Conservation (phyloP, 169 alveolate genomes). For the Plasmodium blacklocki region DNA sequence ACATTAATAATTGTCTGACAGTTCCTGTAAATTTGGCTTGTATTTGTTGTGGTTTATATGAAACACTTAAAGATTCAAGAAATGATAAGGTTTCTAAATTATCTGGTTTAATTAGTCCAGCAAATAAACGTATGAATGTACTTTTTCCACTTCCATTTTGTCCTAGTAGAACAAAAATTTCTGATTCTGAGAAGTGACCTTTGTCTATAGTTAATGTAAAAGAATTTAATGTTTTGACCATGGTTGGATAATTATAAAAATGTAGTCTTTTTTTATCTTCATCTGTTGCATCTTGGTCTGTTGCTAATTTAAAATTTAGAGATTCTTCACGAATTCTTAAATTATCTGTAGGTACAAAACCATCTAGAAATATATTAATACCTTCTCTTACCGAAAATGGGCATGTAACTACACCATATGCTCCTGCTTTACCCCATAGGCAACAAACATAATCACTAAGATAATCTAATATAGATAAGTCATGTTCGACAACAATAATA, state of each 20-base stretch:
- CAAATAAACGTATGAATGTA: slow-evolving; percentile 97
- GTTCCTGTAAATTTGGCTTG: slow-evolving; percentile 98
- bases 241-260: slow-evolving; percentile 84
- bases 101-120: slow-evolving; percentile 96
- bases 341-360: slow-evolving; percentile 99
- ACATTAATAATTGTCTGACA: slow-evolving; percentile 93
- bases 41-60: slow-evolving; percentile 98
- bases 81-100: slow-evolving; percentile 86
- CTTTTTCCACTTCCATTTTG: slow-evolving; percentile 99
- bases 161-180: slow-evolving; percentile 98
- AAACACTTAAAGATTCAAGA: slow-evolving; percentile 94
- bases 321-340: slow-evolving; percentile 98
- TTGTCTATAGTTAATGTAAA: slow-evolving; percentile 91
- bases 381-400: slow-evolving; percentile 99
- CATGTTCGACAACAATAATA: slow-evolving; percentile 99
- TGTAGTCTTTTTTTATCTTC: slow-evolving; percentile 87
- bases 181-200: slow-evolving; percentile 96
- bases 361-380: slow-evolving; percentile 98
- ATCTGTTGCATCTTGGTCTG: slow-evolving; percentile 81
- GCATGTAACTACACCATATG: slow-evolving; percentile 99
- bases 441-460: slow-evolving; percentile 99
- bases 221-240: slow-evolving; percentile 91
- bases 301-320: slow-evolving; percentile 92
- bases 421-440: slow-evolving; percentile 99
- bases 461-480: slow-evolving; percentile 99